Evolutionary conservation across 139 green algal genomes (phyloP).

Genomic region (Limnomonas spitsbergensis): DNA sequence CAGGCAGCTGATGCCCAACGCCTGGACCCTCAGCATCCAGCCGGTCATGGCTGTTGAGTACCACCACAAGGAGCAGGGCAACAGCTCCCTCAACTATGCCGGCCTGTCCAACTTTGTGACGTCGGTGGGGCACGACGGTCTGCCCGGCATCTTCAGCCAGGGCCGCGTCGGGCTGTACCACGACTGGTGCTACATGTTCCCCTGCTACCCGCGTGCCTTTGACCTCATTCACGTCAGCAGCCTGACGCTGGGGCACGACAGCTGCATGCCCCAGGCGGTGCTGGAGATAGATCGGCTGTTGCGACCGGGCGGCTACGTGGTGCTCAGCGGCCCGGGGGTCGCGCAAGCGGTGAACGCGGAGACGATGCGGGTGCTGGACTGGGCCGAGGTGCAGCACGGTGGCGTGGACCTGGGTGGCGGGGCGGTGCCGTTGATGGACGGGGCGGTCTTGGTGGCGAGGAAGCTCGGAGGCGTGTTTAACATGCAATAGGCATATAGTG

Average conservation of each 20-base stretch:
- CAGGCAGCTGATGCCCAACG: neutral
- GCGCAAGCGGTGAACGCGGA: neutral
- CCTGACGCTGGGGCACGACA: neutral
- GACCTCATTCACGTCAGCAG: conserved; percentile 7
- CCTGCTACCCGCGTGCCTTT: conserved; percentile 11
- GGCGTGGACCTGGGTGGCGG: neutral
- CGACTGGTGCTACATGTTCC: conserved; percentile 26
- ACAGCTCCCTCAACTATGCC: conserved; percentile 5
- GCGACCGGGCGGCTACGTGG: conserved; percentile 8
- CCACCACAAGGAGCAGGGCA: neutral
- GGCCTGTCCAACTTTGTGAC: conserved; percentile 6
- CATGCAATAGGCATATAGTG: neutral
- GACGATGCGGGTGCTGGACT: neutral
- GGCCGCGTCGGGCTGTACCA: conserved; percentile 14
- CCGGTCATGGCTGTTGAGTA: neutral
- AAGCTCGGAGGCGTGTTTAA: neutral
- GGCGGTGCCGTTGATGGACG: no score
- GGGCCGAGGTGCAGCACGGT: neutral
- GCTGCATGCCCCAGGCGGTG: neutral
- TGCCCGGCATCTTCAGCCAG: neutral
- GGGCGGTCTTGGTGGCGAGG: neutral
- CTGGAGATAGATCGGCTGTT: conserved; percentile 3
- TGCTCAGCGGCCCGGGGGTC: neutral
- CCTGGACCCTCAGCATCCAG: conserved; percentile 12
- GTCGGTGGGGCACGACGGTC: neutral